phyloP scores from a whole-genome alignment of 441 rosid genomes.

The Eutrema salsugineum region DNA sequence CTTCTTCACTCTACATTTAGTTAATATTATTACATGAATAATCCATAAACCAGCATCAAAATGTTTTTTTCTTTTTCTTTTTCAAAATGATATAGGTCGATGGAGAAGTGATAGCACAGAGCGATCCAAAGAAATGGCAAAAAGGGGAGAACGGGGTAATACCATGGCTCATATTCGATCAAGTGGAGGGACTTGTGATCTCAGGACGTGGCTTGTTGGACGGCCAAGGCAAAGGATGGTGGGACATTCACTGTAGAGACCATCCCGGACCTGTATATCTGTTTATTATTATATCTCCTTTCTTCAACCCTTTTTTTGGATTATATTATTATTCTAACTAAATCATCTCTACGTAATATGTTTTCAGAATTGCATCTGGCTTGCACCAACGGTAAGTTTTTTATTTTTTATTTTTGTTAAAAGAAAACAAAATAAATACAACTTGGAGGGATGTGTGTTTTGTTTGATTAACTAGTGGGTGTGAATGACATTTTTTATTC shows the following conservation, averaged over 20 bases:
- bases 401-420: not conserved
- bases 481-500: not conserved
- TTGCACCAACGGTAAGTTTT: constrained; percentile 46
- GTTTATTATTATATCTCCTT: not conserved
- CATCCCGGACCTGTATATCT: constrained; percentile 31
- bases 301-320: not conserved
- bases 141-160: not conserved
- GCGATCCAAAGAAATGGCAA: constrained; percentile 18
- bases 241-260: constrained; percentile 46
- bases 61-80: too few species aligned
- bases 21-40: not conserved
- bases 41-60: too few species aligned
- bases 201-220: constrained; percentile 40
- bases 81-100: constrained; percentile 10
- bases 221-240: constrained; percentile 50
- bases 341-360: not conserved
- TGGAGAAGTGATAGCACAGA: constrained; percentile 39
- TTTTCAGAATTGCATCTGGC: constrained; percentile 35
- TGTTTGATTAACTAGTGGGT: not conserved
- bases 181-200: constrained; percentile 34
- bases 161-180: constrained; percentile 34
- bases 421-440: not conserved
- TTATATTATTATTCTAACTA: not conserved
- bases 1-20: not conserved
- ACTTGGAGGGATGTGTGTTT: not conserved